Evolutionary conservation across 768 basidiomycete genomes (phyloP).

Genomic region (Russula griseocarnosa): DNA sequence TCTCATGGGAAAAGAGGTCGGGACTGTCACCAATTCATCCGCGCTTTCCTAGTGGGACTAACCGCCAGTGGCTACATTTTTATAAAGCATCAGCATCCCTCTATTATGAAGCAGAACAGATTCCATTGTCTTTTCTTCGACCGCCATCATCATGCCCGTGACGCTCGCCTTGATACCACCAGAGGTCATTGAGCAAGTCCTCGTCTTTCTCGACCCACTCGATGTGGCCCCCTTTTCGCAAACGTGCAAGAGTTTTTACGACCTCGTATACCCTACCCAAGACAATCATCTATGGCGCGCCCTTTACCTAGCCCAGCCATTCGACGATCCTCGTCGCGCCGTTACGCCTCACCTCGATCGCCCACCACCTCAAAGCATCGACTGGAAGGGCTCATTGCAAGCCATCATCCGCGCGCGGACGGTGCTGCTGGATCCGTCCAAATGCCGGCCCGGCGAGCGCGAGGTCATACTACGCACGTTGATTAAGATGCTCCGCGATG

Average conservation of each 20-base stretch:
- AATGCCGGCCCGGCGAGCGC: conserved; percentile 45
- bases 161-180: conserved; percentile 39
- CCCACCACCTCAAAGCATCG: conserved; percentile 17
- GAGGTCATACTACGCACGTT: conserved; percentile 45
- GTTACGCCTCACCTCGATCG: conserved; percentile 38
- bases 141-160: not conserved
- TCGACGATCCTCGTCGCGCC: conserved; percentile 62
- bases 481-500: conserved; percentile 44
- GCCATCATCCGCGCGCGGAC: conserved; percentile 51
- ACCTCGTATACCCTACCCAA: conserved; percentile 44
- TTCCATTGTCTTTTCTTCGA: conserved; percentile 1
- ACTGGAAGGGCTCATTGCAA: conserved; percentile 55
- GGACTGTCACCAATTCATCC: not conserved
- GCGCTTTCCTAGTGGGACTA: not conserved
- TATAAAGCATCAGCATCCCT: conserved; percentile 12
- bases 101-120: not conserved
- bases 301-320: conserved; percentile 57
- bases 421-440: conserved; percentile 38
- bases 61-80: not conserved
- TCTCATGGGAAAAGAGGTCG: not conserved
- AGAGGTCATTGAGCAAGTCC: conserved; percentile 58
- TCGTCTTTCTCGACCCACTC: conserved; percentile 55
- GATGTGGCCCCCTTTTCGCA: conserved; percentile 54
- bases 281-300: conserved; percentile 57
- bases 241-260: conserved; percentile 43